Conservation (phyloP, 108 stramenopile genomes). For the Cylindrotheca closterium region DNA sequence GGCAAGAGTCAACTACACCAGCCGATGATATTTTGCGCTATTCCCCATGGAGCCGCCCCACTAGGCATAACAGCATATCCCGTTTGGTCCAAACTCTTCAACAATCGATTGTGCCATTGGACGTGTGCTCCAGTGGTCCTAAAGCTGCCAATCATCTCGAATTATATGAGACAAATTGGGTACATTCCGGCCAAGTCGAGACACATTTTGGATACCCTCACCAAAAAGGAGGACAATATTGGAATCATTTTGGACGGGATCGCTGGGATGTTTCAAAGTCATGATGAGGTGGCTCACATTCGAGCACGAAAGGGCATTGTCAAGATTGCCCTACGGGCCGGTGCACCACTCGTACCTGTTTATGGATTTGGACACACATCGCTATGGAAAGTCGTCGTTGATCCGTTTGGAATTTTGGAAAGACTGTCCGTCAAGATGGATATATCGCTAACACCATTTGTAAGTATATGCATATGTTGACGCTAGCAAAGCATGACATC, state of each 20-base stretch:
- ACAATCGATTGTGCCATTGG: slow-evolving; percentile 60
- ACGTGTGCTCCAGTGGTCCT: slow-evolving; percentile 60
- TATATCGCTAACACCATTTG: slow-evolving; percentile 47
- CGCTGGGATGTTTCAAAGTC: slow-evolving; percentile 62
- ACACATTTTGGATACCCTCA: slow-evolving; percentile 52
- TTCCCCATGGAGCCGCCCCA: slow-evolving; percentile 66
- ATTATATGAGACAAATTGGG: slow-evolving; percentile 52
- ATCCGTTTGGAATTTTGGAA: slow-evolving; percentile 66
- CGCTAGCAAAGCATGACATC: too few species aligned
- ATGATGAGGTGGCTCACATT: slow-evolving; percentile 48
- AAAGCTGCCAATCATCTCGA: slow-evolving; percentile 48
- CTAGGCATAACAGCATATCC: slow-evolving; percentile 68
- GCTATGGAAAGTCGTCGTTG: slow-evolving; percentile 52
- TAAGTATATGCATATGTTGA: too few species aligned
- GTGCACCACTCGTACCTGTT: slow-evolving; percentile 59
- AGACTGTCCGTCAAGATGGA: slow-evolving; percentile 33
- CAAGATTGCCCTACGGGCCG: slow-evolving; percentile 64
- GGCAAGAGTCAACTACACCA: slow-evolving; percentile 9
- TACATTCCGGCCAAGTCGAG: slow-evolving; percentile 68
- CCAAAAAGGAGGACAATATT: slow-evolving; percentile 59
- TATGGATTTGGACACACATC: slow-evolving; percentile 70
- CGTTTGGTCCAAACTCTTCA: slow-evolving; percentile 63
- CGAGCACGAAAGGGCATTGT: slow-evolving; percentile 65
- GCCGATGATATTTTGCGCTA: slow-evolving; percentile 52
- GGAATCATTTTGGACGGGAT: slow-evolving; percentile 74